Percentiles rank a stretch among this genome's conserved stretches.
Conservation (phyloP, 208 protist genomes). For the Angomonas desouzai region DNA sequence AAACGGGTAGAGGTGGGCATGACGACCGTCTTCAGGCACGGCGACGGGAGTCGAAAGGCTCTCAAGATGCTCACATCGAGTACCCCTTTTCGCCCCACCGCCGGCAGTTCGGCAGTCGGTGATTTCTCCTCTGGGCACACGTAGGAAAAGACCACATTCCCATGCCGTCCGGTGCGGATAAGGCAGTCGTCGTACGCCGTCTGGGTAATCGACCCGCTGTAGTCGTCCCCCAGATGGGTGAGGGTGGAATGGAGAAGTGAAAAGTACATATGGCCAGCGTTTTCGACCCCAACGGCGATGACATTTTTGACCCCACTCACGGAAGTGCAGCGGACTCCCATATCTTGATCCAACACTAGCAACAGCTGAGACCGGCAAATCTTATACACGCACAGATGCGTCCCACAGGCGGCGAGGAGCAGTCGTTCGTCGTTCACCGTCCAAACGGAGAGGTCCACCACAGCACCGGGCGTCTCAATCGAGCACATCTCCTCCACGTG, state of each 20-base stretch:
- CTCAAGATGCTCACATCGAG: slow-evolving; percentile 32
- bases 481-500: neutral
- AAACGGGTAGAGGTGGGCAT: slow-evolving; percentile 1
- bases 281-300: neutral
- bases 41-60: slow-evolving; percentile 25
- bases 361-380: neutral
- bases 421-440: neutral
- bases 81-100: slow-evolving; percentile 27
- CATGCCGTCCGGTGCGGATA: slow-evolving; percentile 35
- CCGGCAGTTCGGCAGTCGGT: slow-evolving; percentile 20
- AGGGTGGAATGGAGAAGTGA: slow-evolving; percentile 1
- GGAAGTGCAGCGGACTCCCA: neutral
- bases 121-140: slow-evolving; percentile 12
- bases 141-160: slow-evolving; percentile 34
- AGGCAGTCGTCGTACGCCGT: slow-evolving; percentile 16
- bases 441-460: neutral
- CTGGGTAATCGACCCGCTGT: neutral
- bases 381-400: neutral
- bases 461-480: neutral
- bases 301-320: neutral
- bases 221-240: neutral
- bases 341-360: neutral
- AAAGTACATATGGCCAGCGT: neutral
- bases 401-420: neutral
- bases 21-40: slow-evolving; percentile 18